Evolutionary conservation across 352 stramenopile species (phyloP).

Genomic region (Plasmopara halstedii): DNA sequence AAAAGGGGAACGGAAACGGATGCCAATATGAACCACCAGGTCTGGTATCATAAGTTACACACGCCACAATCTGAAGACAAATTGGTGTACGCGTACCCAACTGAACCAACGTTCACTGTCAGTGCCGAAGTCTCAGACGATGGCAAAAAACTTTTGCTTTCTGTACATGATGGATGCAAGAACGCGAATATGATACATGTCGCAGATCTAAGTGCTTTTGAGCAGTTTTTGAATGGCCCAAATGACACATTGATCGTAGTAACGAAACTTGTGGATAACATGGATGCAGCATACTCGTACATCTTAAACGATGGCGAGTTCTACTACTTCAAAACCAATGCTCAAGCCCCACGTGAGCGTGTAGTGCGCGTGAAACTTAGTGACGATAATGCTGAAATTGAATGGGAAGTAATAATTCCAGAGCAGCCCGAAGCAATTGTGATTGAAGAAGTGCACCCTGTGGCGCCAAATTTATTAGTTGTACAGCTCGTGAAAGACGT

Average conservation of each 20-base stretch:
- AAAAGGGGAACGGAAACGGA: constrained; percentile 77
- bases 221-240: constrained; percentile 31
- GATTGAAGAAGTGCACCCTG: constrained; percentile 60
- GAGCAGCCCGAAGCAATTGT: constrained; percentile 69
- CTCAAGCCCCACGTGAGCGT: constrained; percentile 70
- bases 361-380: constrained; percentile 49
- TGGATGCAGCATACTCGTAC: constrained; percentile 80
- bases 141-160: constrained; percentile 68
- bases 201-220: constrained; percentile 46
- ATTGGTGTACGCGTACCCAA: constrained; percentile 70
- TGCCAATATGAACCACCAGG: constrained; percentile 65
- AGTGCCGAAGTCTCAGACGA: constrained; percentile 66
- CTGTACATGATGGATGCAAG: constrained; percentile 80
- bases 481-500: constrained; percentile 81
- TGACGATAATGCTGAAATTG: constrained; percentile 11
- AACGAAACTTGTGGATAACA: constrained; percentile 81
- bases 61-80: constrained; percentile 64
- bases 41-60: constrained; percentile 76
- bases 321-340: constrained; percentile 87
- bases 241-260: constrained; percentile 31
- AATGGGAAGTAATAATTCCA: constrained; percentile 78
- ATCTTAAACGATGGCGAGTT: constrained; percentile 81
- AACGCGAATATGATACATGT: constrained; percentile 86
- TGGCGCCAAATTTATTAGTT: constrained; percentile 60
- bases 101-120: constrained; percentile 65